phyloP scores from a whole-genome alignment of 2,329 filamentous ascomycete genomes.

The Pseudogymnoascus destructans region DNA sequence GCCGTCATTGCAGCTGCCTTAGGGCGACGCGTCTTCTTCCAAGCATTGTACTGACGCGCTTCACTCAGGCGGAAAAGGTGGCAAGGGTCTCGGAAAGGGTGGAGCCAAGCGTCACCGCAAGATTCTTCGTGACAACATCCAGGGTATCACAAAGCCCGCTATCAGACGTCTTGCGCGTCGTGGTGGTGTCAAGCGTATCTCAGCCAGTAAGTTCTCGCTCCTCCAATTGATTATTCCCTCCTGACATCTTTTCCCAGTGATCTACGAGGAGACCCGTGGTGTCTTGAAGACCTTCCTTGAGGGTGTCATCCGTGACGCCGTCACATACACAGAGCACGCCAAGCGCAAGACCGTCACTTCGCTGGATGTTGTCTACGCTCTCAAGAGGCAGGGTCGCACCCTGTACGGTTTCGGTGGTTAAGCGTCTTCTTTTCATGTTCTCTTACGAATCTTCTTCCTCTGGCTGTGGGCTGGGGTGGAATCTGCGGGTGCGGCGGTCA shows the following conservation, averaged over 20 bases:
- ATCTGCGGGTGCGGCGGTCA: conserved; percentile 8
- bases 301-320: conserved; percentile 65
- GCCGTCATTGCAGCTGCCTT: conserved; percentile 9
- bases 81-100: conserved; percentile 95
- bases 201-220: conserved; percentile 51
- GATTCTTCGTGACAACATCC: conserved; percentile 99
- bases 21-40: conserved; percentile 17
- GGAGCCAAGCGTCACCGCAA: conserved; percentile 98
- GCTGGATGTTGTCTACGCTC: conserved; percentile 49
- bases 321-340: conserved; percentile 74
- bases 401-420: conserved; percentile 59
- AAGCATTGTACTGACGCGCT: conserved; percentile 33
- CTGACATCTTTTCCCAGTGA: conserved; percentile 38
- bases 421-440: conserved; percentile 18
- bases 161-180: conserved; percentile 96
- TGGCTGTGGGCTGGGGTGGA: conserved; percentile 11
- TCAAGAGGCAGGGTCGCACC: conserved; percentile 53
- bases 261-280: conserved; percentile 73
- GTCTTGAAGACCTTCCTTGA: conserved; percentile 77
- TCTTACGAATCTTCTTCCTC: conserved; percentile 22
- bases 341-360: conserved; percentile 64
- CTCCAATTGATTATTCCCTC: conserved; percentile 3
- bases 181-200: conserved; percentile 99
- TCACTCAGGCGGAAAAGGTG: conserved; percentile 71
- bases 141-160: conserved; percentile 97